phyloP scores from a whole-genome alignment of 1,284 basidiomycete species.

The Coniferiporia sulphurascens region DNA sequence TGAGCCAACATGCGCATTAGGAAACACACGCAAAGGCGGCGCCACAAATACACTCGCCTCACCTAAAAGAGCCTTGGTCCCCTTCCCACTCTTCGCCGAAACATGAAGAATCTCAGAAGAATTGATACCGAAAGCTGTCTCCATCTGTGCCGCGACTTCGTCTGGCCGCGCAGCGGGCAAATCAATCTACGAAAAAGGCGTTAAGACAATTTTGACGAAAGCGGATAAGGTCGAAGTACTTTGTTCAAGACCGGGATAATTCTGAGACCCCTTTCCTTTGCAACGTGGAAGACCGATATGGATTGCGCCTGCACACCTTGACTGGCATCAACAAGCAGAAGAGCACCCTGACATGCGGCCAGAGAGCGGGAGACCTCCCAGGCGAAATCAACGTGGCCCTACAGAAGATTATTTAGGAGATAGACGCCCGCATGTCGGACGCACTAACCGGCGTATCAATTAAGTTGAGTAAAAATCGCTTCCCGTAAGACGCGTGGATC shows the following conservation, averaged over 20 bases:
- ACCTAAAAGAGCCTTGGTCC: conserved; percentile 31
- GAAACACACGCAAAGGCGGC: not conserved
- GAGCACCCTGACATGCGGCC: conserved; percentile 90
- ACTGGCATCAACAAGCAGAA: conserved; percentile 90
- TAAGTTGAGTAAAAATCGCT: conserved; percentile 81
- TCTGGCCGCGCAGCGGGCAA: conserved; percentile 82
- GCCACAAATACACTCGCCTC: not conserved
- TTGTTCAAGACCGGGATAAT: conserved; percentile 97
- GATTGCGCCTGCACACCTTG: conserved; percentile 99
- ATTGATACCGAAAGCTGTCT: conserved; percentile 76
- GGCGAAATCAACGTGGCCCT: conserved; percentile 95
- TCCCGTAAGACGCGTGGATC: conserved; percentile 55
- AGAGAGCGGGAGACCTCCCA: conserved; percentile 95
- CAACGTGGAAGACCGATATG: conserved; percentile 91
- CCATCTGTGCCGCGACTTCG: conserved; percentile 75
- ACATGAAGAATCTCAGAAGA: conserved; percentile 70
- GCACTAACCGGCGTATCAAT: conserved; percentile 87
- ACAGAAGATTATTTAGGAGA: conserved; percentile 4
- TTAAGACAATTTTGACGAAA: not conserved
- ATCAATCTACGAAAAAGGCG: conserved; percentile 63
- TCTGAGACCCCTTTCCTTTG: conserved; percentile 74
- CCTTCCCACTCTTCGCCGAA: conserved; percentile 90
- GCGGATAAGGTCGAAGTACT: conserved; percentile 35
- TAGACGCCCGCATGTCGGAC: not conserved
- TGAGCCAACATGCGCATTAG: conserved; percentile 39